Evolutionary conservation across 164 flowering plant genomes (phyloP), one percentile per base, ranked within the genome.

Genomic region (Stephania cephalantha): DNA sequence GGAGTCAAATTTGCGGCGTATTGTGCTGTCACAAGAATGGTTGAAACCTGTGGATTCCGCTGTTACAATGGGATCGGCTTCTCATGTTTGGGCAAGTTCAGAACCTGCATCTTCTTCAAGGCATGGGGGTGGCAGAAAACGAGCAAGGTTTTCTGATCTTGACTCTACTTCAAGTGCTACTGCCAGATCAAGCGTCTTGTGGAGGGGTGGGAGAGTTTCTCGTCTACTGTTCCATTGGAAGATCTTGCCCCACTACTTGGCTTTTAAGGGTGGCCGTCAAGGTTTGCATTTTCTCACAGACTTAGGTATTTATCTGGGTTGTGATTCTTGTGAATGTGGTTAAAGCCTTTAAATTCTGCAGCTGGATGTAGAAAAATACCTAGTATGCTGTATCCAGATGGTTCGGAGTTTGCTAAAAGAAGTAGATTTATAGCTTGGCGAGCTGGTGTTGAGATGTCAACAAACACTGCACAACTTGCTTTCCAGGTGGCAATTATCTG

Each of bases 181-280:
- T 46, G 48, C 78, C 55, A 90, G 87, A n/a, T 79, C 87, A 71
- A 78, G 86, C 68, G 85, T 85, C 76, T 96, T 98, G 98, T 92
- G 98, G 98, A 87, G 99, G 78, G 99, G 99, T 84, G 98, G 98
- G 58, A 83, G 80, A 71, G 74, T 85, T 80, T 91, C 99, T 46
- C 91, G 99, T 69, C 86, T 81, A 78, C 71, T 92, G 70, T 96
- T 91, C 82, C 84, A 77, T 77, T 91, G 98, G 91, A 94, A 91
- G 88, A 85, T 84, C 73, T 76, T 96, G 81, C 97, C 99, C 83
- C 86, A 73, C 45, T 82, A 88, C 65, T 74, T 92, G 86, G 88
- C 82, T 70, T 77, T 72, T 64, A 90, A 85, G 81, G 94, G 92
- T 83, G 98, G 91, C 42, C 90, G 98, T 68, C 93, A 89, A 91